Conservation (phyloP, 345 rosid genomes). For the Aquilaria sinensis region DNA sequence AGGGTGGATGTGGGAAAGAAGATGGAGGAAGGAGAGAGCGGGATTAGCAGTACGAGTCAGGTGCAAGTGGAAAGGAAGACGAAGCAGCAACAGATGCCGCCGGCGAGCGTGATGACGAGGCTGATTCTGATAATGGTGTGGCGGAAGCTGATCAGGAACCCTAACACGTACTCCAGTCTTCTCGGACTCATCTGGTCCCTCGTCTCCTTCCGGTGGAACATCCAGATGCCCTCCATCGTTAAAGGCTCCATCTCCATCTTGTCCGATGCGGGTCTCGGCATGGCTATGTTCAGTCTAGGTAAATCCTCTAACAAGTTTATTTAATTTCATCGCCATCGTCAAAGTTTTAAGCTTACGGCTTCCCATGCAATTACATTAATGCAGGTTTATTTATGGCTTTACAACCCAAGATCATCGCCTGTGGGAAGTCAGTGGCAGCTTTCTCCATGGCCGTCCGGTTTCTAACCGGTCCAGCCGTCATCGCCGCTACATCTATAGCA, state of each 20-base stretch:
- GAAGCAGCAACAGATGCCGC: conserved; percentile 60
- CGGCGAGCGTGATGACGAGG: conserved; percentile 68
- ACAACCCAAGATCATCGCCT: conserved; percentile 75
- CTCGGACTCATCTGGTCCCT: conserved; percentile 69
- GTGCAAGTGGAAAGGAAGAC: conserved; percentile 16
- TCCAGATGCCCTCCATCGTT: conserved; percentile 64
- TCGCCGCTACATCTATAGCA: conserved; percentile 81
- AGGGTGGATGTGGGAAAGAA: conserved; percentile 35
- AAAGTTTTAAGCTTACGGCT: too few relatives aligned
- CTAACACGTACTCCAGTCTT: conserved; percentile 71
- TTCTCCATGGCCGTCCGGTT: conserved; percentile 83
- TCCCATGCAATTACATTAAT: neutral
- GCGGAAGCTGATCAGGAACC: conserved; percentile 72
- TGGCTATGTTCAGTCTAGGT: conserved; percentile 94
- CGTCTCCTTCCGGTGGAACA: conserved; percentile 63
- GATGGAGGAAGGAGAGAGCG: conserved; percentile 32
- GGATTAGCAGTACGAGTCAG: too few relatives aligned
- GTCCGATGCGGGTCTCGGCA: conserved; percentile 78
- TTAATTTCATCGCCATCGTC: too few relatives aligned
- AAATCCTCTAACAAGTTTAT: neutral
- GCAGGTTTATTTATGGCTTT: conserved; percentile 80
- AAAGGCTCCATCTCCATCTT: conserved; percentile 64
- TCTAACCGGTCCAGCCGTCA: conserved; percentile 79
- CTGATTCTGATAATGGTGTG: conserved; percentile 71
- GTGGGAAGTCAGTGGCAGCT: conserved; percentile 76